Conservation (phyloP, 2,329 filamentous ascomycete species). For the Ceratocystis huliohia region DNA sequence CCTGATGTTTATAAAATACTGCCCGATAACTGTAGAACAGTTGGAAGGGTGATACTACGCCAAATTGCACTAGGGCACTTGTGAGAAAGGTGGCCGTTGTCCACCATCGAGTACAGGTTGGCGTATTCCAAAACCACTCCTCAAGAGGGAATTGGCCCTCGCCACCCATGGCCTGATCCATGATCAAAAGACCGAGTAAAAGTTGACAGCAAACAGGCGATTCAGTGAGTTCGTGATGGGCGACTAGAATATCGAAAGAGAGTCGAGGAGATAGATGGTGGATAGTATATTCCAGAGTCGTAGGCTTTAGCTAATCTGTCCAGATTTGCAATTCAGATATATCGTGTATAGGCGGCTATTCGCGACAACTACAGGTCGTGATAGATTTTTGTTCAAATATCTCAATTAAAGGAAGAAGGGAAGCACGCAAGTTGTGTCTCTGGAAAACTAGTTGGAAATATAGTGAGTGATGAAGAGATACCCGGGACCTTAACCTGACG, state of each 20-base stretch:
- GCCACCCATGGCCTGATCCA: slow-evolving; percentile 48
- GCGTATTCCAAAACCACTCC: slow-evolving; percentile 99
- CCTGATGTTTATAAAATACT: slow-evolving; percentile 85
- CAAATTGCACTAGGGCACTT: slow-evolving; percentile 82
- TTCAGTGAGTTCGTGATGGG: neutral
- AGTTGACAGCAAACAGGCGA: neutral
- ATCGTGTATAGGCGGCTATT: no score
- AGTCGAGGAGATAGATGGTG: no score
- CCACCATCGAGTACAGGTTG: slow-evolving; percentile 91
- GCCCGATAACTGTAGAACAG: slow-evolving; percentile 92
- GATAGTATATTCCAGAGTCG: no score
- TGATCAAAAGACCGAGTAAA: slow-evolving; percentile 24
- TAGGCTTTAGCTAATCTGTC: no score
- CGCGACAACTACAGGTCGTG: no score
- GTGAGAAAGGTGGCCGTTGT: slow-evolving; percentile 82
- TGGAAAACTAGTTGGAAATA: no score
- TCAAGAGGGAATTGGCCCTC: slow-evolving; percentile 66
- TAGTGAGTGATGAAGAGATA: no score
- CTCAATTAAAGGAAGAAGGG: no score
- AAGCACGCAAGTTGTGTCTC: no score
- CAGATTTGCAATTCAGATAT: no score
- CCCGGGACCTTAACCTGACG: neutral
- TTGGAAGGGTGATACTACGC: slow-evolving; percentile 84
- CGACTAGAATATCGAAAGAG: no score
- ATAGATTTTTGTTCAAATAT: no score